These are phyloP conservation scores for Leccinum ochraceum DNA, from an alignment of 768 basidiomycete genomes.

Conservation along the genomic window DNA sequence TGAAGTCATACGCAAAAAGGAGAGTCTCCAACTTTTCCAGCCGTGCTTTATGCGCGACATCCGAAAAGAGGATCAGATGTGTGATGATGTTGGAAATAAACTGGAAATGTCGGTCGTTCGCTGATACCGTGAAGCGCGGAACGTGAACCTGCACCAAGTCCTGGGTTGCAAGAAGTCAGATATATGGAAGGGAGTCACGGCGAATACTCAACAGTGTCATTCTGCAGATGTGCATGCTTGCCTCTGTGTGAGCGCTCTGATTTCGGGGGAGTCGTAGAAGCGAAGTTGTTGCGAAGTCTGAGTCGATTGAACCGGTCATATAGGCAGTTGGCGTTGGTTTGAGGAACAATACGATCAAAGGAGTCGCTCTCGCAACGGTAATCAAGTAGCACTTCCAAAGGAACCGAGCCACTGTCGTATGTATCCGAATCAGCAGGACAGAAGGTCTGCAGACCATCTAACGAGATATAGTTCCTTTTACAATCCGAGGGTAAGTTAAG, in stretches of 20 bases:
- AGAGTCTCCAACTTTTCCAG: conserved; percentile 79
- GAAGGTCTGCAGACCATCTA: conserved; percentile 87
- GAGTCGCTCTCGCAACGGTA: conserved; percentile 75
- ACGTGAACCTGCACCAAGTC: conserved; percentile 82
- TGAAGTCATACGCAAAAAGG: conserved; percentile 87
- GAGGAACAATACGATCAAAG: conserved; percentile 89
- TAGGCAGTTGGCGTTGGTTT: conserved; percentile 80
- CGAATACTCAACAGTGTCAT: conserved; percentile 55
- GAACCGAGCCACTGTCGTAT: conserved; percentile 61
- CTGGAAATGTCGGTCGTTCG: conserved; percentile 78
- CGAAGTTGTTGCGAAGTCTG: conserved; percentile 72
- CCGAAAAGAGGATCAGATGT: conserved; percentile 85
- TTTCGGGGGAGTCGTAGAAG: conserved; percentile 50
- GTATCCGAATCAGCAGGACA: conserved; percentile 55
- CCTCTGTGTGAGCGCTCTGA: conserved; percentile 31
- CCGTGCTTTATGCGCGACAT: conserved; percentile 78
- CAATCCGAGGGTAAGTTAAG: conserved; percentile 5
- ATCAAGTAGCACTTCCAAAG: conserved; percentile 90
- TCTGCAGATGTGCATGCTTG: conserved; percentile 51
- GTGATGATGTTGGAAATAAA: conserved; percentile 87
- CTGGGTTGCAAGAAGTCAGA: conserved; percentile 39
- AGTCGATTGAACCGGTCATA: conserved; percentile 96
- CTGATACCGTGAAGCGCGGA: conserved; percentile 85
- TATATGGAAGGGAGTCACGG: background rate
- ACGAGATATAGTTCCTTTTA: conserved; percentile 69